Conservation (phyloP, 2,329 filamentous ascomycete genomes). For the Salinomyces thailandicus region DNA sequence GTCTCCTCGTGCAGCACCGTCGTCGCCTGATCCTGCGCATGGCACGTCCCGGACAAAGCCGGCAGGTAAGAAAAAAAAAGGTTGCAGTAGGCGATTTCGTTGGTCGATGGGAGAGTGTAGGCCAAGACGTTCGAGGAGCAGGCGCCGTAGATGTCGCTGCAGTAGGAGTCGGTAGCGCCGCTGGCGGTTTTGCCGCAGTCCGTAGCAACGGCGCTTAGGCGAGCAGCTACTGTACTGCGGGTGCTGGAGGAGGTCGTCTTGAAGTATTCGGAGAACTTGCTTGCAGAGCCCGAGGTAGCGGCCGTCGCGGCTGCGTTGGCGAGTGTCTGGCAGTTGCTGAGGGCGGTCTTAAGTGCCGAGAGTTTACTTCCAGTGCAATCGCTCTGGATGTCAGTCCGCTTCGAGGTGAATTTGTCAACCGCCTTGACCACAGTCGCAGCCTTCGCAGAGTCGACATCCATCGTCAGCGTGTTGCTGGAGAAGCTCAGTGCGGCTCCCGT, state of each 20-base stretch:
- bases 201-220: constrained; percentile 42
- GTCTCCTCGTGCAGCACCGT: constrained; percentile 57
- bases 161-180: constrained; percentile 46
- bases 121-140: constrained; percentile 47
- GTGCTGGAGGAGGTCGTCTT: constrained; percentile 42
- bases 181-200: constrained; percentile 45
- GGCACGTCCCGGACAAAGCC: constrained; percentile 42
- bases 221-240: constrained; percentile 41
- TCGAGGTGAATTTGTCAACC: constrained; percentile 32
- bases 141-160: constrained; percentile 45
- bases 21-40: constrained; percentile 54
- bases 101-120: constrained; percentile 43
- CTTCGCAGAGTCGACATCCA: constrained; percentile 46
- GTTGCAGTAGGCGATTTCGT: constrained; percentile 52
- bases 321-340: not conserved
- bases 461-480: constrained; percentile 48
- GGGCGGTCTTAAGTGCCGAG: not conserved
- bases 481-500: constrained; percentile 43
- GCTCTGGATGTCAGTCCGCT: constrained; percentile 43
- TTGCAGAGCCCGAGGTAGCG: constrained; percentile 37
- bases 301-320: constrained; percentile 33
- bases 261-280: constrained; percentile 53
- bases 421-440: constrained; percentile 43
- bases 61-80: constrained; percentile 49
- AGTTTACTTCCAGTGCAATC: constrained; percentile 36